phyloP scores from a whole-genome alignment of 495 filamentous ascomycete genomes.

The Aspergillus saccharolyticus region DNA sequence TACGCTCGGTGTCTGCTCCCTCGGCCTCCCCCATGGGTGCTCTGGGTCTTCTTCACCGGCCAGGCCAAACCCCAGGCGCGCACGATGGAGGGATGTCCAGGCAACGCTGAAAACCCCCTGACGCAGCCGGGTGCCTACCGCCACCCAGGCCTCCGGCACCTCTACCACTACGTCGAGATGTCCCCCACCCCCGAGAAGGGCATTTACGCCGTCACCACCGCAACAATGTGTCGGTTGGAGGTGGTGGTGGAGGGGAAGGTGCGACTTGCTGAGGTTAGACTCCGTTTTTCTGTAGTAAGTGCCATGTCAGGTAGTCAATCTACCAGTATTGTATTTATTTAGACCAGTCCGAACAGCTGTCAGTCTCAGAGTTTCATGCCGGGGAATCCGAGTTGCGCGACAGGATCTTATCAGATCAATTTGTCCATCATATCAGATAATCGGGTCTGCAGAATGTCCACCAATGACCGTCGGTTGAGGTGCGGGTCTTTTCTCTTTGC shows the following conservation, averaged over 20 bases:
- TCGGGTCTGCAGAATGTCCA: background rate
- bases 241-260: background rate
- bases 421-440: background rate
- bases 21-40: constrained; percentile 54
- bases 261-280: no score
- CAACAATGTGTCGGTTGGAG: constrained; percentile 49
- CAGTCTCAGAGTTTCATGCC: no score
- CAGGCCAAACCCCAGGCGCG: constrained; percentile 46
- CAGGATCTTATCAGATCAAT: background rate
- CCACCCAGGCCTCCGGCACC: constrained; percentile 57
- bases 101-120: constrained; percentile 47
- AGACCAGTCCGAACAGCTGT: no score
- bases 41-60: constrained; percentile 55
- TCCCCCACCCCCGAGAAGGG: constrained; percentile 52
- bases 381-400: background rate
- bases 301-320: no score
- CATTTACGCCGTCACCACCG: constrained; percentile 46
- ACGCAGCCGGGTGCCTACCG: constrained; percentile 27
- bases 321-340: no score
- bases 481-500: no score
- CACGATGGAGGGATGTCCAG: constrained; percentile 51
- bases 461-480: background rate
- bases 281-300: no score
- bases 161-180: constrained; percentile 69
- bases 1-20: no score